Conservation (phyloP, 257 asterid species). For the Cinchona pubescens region DNA sequence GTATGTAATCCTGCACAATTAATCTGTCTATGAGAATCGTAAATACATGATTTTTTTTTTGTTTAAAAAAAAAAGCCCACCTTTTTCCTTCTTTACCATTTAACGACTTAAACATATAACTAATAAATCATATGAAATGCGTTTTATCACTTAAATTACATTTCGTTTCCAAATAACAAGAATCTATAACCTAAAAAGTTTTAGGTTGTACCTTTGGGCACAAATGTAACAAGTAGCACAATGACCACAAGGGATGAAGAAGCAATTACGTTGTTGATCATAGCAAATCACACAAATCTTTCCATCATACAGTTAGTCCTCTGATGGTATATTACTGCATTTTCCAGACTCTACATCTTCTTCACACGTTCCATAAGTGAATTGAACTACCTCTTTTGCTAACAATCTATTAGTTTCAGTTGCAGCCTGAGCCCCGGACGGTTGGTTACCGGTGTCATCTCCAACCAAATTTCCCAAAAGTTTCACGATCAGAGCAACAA, state of each 20-base stretch:
- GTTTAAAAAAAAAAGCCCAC: no score
- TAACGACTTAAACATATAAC: no score
- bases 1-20: slow-evolving; percentile 36
- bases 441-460: background rate
- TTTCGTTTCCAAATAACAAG: no score
- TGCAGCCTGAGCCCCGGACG: background rate
- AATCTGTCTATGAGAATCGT: background rate
- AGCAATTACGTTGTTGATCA: slow-evolving; percentile 49
- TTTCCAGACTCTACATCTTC: slow-evolving; percentile 43
- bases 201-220: slow-evolving; percentile 44
- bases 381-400: slow-evolving; percentile 31
- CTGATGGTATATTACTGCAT: slow-evolving; percentile 33
- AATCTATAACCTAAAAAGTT: no score
- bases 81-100: no score
- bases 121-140: no score
- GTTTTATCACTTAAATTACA: no score
- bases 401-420: slow-evolving; percentile 36
- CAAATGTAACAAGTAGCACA: slow-evolving; percentile 55
- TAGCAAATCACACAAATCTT: slow-evolving; percentile 70
- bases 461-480: slow-evolving; percentile 28
- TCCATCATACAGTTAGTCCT: slow-evolving; percentile 59
- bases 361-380: slow-evolving; percentile 40
- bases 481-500: slow-evolving; percentile 41
- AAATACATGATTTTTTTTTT: background rate
- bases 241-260: slow-evolving; percentile 75